Evolutionary conservation across 2,329 filamentous ascomycete genomes (phyloP), one percentile per base, ranked within the genome.

Genomic region (Spiromastix sp.): DNA sequence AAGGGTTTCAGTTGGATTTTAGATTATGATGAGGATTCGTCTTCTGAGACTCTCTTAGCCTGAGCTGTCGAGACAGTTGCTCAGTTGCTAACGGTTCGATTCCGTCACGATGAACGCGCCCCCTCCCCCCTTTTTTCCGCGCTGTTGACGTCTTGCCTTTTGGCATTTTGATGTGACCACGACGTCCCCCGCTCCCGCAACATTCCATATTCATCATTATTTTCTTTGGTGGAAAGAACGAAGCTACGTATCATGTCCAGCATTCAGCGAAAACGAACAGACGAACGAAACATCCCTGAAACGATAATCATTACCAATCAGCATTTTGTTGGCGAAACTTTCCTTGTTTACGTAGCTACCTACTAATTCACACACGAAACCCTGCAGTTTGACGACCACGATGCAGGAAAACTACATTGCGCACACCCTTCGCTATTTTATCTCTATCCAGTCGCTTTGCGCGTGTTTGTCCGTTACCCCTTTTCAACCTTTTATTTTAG

Each of bases 1-100:
- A 65, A 43, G 55, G 59, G 27, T 67, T 68, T 42, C 63, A 67
- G 42, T 48, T 68, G 27, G 64, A 68, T 36, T 59, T 68, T 42
- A 57, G 61, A 49, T 67, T 53, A 57, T 32, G 32, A 11, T n/a
- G 15, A 30, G 11, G 8, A 17, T n/a, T 17, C 15, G 7, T 12
- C 7, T 12, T 30, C 7, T 12, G 15, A 30, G 7, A 17, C 12
- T 30, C 9, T 30, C 27, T 9, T 30, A 7, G 7, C 9, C 12
- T 12, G 8, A 7, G 7, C 12, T 12, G 27, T 7, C 7, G 9
- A 7, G 27, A 7, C 27, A 7, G 8, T 9, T 30, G 27, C 27
- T 17, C 7, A 7, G 27, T 7, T 13, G 15, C 9, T 30, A 7
- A 17, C 9, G 27, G 7, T 7, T 30, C 27, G 13, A 7, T 7